Percentiles rank a stretch among this genome's conserved stretches.
phyloP scores from a whole-genome alignment of 768 basidiomycete genomes.

The Auricularia sp. region DNA sequence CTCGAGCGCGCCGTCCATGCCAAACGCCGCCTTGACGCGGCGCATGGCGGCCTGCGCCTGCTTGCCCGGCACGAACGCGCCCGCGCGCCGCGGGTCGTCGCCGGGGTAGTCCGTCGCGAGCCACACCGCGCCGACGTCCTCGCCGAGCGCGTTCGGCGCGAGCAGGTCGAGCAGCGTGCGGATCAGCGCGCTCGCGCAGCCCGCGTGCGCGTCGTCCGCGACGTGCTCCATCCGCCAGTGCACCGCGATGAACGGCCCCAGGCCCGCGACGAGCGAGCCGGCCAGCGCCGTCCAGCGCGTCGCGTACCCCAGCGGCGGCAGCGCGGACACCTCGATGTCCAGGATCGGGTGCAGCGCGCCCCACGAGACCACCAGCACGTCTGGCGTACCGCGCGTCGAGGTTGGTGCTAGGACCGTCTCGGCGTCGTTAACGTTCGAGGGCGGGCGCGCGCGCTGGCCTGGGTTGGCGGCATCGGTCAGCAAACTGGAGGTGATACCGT shows the following conservation, averaged over 20 bases:
- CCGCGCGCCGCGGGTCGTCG: conserved; percentile 25
- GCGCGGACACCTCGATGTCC: conserved; percentile 12
- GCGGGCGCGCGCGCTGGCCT: neutral
- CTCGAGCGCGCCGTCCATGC: conserved; percentile 28
- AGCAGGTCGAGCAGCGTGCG: conserved; percentile 27
- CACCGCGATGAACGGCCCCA: conserved; percentile 36
- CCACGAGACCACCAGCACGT: conserved; percentile 46
- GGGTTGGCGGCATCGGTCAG: neutral
- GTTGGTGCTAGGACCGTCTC: conserved; percentile 3
- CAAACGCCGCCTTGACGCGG: conserved; percentile 36
- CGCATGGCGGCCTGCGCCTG: conserved; percentile 35
- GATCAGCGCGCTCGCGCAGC: conserved; percentile 43
- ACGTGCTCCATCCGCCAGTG: conserved; percentile 54
- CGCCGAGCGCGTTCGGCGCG: conserved; percentile 23
- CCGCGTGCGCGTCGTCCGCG: conserved; percentile 28
- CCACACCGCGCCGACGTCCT: conserved; percentile 35
- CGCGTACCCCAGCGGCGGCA: conserved; percentile 33
- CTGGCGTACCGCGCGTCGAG: conserved; percentile 14
- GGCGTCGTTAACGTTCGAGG: conserved; percentile 8
- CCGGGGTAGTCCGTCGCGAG: conserved; percentile 47
- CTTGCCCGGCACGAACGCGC: conserved; percentile 38
- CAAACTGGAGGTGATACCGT: neutral
- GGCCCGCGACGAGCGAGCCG: conserved; percentile 22
- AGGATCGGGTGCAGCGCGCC: conserved; percentile 41
- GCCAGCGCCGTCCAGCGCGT: conserved; percentile 33